phyloP scores from a whole-genome alignment of 805 yeast species.

The Cyberlindnera saturnus region DNA sequence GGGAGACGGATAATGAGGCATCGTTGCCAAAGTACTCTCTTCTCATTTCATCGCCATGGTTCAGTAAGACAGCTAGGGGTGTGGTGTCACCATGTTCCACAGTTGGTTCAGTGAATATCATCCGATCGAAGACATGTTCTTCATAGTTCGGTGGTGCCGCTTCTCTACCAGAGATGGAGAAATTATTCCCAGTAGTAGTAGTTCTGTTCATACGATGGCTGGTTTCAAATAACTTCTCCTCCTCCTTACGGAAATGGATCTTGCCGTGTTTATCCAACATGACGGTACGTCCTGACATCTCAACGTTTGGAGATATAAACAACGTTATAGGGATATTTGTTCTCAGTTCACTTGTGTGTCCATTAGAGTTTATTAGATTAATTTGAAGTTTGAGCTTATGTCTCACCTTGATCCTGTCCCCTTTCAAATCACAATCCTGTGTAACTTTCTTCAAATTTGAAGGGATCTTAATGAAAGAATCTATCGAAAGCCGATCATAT shows the following conservation, averaged over 20 bases:
- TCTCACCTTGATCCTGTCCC: slow-evolving; percentile 62
- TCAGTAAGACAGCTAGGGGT: too few relatives aligned
- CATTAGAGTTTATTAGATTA: slow-evolving; percentile 64
- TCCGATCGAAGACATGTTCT: slow-evolving; percentile 61
- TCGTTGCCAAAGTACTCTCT: neutral
- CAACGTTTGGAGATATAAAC: slow-evolving; percentile 70
- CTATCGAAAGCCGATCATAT: slow-evolving; percentile 58
- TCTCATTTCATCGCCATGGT: too few relatives aligned
- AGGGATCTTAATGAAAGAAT: slow-evolving; percentile 57
- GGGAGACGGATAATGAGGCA: neutral
- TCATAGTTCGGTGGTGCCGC: slow-evolving; percentile 76
- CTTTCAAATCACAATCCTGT: slow-evolving; percentile 72
- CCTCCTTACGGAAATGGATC: slow-evolving; percentile 36
- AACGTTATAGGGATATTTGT: slow-evolving; percentile 77
- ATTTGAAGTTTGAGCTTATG: slow-evolving; percentile 77
- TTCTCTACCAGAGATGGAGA: slow-evolving; percentile 26
- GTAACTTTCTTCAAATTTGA: slow-evolving; percentile 64
- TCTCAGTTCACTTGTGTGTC: slow-evolving; percentile 78
- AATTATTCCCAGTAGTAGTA: neutral
- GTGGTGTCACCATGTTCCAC: too few relatives aligned
- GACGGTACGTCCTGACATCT: slow-evolving; percentile 40
- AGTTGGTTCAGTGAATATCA: slow-evolving; percentile 13
- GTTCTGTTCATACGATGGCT: slow-evolving; percentile 2
- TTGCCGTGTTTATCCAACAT: slow-evolving; percentile 33
- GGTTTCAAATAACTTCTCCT: slow-evolving; percentile 26